Evolutionary conservation across 345 rosid species (phyloP).

Genomic region (Pistacia atlantica): DNA sequence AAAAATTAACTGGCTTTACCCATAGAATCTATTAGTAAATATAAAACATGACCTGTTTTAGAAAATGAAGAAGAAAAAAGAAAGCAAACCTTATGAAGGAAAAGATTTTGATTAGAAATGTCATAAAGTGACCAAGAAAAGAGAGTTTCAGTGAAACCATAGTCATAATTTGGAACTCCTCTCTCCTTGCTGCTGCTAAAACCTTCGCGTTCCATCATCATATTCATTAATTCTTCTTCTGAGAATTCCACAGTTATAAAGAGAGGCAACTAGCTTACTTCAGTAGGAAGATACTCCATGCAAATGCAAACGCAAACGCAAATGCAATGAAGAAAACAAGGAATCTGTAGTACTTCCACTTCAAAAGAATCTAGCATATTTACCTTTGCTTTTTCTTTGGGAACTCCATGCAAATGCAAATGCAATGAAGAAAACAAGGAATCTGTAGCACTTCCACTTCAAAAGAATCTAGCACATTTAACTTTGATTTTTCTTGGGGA

Average conservation of each 20-base stretch:
- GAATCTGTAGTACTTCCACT: too few relatives aligned
- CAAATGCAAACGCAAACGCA: too few relatives aligned
- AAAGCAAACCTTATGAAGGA: slow-evolving; percentile 31
- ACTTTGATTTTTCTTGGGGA: too few relatives aligned
- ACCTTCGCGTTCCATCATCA: neutral
- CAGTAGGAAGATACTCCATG: neutral
- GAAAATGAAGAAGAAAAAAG: neutral
- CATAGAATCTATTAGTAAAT: too few relatives aligned
- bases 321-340: too few relatives aligned
- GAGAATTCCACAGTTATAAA: neutral
- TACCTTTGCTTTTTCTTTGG: too few relatives aligned
- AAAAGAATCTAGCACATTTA: too few relatives aligned
- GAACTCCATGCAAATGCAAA: too few relatives aligned
- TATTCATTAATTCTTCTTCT: neutral
- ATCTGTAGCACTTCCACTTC: too few relatives aligned
- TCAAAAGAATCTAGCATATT: too few relatives aligned
- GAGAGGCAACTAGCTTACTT: neutral
- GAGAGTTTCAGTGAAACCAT: slow-evolving; percentile 17
- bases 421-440: too few relatives aligned
- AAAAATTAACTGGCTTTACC: too few relatives aligned
- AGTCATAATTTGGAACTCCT: neutral
- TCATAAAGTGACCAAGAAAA: slow-evolving; percentile 45
- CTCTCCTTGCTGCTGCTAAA: slow-evolving; percentile 6
- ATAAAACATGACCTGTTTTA: neutral
- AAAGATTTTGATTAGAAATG: slow-evolving; percentile 35